Evolutionary conservation across 345 rosid species (phyloP).

Genomic region (Hibiscus tridactylites): DNA sequence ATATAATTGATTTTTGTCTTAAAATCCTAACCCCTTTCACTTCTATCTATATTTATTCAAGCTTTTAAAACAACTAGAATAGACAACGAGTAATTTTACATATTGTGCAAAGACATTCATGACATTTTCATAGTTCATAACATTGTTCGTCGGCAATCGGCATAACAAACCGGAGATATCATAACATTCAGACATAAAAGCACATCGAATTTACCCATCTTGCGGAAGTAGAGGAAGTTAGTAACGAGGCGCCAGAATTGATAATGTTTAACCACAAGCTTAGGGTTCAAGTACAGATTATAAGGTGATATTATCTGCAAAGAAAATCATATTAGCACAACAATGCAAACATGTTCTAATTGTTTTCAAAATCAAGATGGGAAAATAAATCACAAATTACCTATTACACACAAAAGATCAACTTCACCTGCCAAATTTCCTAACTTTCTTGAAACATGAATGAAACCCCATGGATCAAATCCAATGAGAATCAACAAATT

Average conservation of each 20-base stretch:
- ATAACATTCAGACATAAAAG: not conserved
- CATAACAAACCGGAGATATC: not conserved
- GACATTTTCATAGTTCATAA: not conserved
- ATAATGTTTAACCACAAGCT: constrained; percentile 74
- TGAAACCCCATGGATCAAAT: constrained; percentile 1
- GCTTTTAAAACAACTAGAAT: not conserved
- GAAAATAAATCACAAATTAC: not conserved
- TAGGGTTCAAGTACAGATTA: constrained; percentile 77
- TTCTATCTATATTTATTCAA: not conserved
- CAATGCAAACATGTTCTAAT: not conserved
- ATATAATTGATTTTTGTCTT: not conserved
- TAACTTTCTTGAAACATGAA: not conserved
- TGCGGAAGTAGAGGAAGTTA: constrained; percentile 89
- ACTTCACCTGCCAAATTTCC: not conserved
- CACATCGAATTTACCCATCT: constrained; percentile 59
- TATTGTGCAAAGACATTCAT: not conserved
- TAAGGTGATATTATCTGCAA: constrained; percentile 88
- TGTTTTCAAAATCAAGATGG: not conserved
- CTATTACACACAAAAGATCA: not conserved
- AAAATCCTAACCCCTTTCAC: not conserved
- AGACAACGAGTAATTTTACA: not conserved
- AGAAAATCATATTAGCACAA: constrained; percentile 6
- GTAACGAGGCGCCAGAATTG: constrained; percentile 98
- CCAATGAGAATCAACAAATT: not conserved
- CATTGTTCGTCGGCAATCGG: not conserved